Percentiles rank a stretch among this genome's conserved stretches.
Conservation (phyloP, 2,329 filamentous ascomycete species). For the Paecilomyces niveus region DNA sequence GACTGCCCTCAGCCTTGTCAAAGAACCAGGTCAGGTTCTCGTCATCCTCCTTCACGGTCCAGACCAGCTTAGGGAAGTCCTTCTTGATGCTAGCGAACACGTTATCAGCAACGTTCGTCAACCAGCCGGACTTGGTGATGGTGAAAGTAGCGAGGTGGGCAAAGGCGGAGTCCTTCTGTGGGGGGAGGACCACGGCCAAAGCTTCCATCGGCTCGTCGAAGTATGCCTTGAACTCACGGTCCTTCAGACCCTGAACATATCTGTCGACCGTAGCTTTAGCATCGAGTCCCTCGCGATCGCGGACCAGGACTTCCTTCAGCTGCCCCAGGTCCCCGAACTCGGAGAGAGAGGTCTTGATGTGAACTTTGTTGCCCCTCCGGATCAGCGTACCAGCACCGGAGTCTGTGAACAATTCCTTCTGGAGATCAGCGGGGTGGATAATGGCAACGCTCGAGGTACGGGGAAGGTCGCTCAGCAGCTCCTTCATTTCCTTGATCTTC, state of each 20-base stretch:
- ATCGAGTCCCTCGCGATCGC: conserved; percentile 75
- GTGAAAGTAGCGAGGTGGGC: conserved; percentile 84
- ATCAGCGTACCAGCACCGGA: conserved; percentile 91
- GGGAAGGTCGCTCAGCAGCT: conserved; percentile 79
- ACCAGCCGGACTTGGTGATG: conserved; percentile 89
- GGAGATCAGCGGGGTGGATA: conserved; percentile 89
- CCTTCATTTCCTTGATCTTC: conserved; percentile 98
- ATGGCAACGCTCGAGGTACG: conserved; percentile 93
- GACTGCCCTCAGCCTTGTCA: conserved; percentile 89
- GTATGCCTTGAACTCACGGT: conserved; percentile 81
- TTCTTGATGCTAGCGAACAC: conserved; percentile 91
- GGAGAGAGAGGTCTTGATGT: conserved; percentile 61
- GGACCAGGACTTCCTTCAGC: conserved; percentile 73
- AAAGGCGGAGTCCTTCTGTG: conserved; percentile 57
- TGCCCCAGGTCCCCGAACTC: conserved; percentile 70
- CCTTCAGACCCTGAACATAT: conserved; percentile 72
- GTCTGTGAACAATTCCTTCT: conserved; percentile 95
- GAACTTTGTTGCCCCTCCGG: conserved; percentile 82
- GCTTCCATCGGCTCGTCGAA: conserved; percentile 93
- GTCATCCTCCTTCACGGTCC: conserved; percentile 94
- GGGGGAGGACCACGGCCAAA: conserved; percentile 77
- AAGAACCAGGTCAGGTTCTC: conserved; percentile 99
- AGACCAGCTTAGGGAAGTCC: conserved; percentile 82
- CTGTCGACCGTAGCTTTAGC: conserved; percentile 76
- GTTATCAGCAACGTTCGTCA: conserved; percentile 91